Conservation (phyloP, 768 basidiomycete species). For the Agaricus blazei region DNA sequence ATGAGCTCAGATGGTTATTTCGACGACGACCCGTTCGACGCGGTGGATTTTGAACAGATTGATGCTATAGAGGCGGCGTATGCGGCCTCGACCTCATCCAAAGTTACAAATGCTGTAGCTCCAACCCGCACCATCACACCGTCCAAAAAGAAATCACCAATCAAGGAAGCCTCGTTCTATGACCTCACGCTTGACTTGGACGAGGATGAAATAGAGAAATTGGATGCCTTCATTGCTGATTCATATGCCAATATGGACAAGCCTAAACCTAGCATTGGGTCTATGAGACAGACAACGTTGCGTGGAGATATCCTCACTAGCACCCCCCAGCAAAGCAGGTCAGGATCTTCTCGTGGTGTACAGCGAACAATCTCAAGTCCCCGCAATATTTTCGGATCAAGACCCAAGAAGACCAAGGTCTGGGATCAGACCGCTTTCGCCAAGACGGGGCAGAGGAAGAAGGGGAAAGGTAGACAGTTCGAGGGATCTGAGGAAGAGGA, state of each 20-base stretch:
- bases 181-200: slow-evolving; percentile 57
- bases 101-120: slow-evolving; percentile 13
- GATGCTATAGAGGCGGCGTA: slow-evolving; percentile 69
- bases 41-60: slow-evolving; percentile 52
- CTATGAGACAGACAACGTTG: slow-evolving; percentile 56
- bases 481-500: slow-evolving; percentile 52
- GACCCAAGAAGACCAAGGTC: slow-evolving; percentile 63
- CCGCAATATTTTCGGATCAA: slow-evolving; percentile 45
- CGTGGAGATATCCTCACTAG: slow-evolving; percentile 52
- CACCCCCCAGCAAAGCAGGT: slow-evolving; percentile 25
- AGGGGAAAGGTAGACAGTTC: slow-evolving; percentile 36
- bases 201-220: slow-evolving; percentile 43
- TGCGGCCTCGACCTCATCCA: slow-evolving; percentile 19
- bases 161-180: slow-evolving; percentile 39
- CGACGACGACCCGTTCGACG: slow-evolving; percentile 56
- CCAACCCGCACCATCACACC: slow-evolving; percentile 13
- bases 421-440: slow-evolving; percentile 94
- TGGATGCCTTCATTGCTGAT: slow-evolving; percentile 51
- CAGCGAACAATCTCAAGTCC: slow-evolving; percentile 35
- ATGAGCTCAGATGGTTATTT: slow-evolving; percentile 83
- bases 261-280: slow-evolving; percentile 36
- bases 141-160: slow-evolving; percentile 13
- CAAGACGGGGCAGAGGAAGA: slow-evolving; percentile 64
- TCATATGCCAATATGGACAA: slow-evolving; percentile 31
- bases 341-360: slow-evolving; percentile 30